Conservation (phyloP, 2,329 filamentous ascomycete species). For the Epichloe hybrida region DNA sequence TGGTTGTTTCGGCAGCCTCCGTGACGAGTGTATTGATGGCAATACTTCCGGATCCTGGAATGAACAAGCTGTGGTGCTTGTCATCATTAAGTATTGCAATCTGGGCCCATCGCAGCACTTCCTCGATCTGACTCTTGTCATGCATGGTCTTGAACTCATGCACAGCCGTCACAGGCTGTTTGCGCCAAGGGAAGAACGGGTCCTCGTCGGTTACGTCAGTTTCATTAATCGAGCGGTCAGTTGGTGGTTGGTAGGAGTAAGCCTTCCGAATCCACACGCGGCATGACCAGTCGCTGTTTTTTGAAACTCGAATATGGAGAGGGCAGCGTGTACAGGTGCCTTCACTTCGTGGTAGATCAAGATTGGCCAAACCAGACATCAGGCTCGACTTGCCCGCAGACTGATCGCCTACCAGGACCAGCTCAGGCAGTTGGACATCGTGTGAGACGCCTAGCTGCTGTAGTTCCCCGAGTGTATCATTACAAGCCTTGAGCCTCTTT, state of each 20-base stretch:
- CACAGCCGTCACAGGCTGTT: constrained; percentile 28
- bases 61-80: constrained; percentile 35
- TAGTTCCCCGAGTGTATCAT: constrained; percentile 53
- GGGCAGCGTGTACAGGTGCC: constrained; percentile 73
- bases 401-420: constrained; percentile 77
- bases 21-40: constrained; percentile 20
- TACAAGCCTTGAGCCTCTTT: constrained; percentile 48
- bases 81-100: constrained; percentile 60
- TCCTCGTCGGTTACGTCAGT: constrained; percentile 34
- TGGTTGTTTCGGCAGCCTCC: constrained; percentile 26
- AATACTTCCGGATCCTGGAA: constrained; percentile 34
- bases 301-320: constrained; percentile 60
- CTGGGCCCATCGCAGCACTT: constrained; percentile 61
- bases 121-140: constrained; percentile 50
- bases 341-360: constrained; percentile 56
- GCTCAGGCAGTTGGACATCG: constrained; percentile 58
- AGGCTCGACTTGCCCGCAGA: constrained; percentile 66
- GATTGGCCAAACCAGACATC: constrained; percentile 52
- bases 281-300: constrained; percentile 50
- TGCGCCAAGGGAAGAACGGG: constrained; percentile 54
- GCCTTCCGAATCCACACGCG: constrained; percentile 50
- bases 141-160: constrained; percentile 51
- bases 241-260: constrained; percentile 41
- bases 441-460: constrained; percentile 61
- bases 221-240: constrained; percentile 25